Evolutionary conservation across 345 rosid genomes (phyloP).

Genomic region (Eutrema heterophyllum): DNA sequence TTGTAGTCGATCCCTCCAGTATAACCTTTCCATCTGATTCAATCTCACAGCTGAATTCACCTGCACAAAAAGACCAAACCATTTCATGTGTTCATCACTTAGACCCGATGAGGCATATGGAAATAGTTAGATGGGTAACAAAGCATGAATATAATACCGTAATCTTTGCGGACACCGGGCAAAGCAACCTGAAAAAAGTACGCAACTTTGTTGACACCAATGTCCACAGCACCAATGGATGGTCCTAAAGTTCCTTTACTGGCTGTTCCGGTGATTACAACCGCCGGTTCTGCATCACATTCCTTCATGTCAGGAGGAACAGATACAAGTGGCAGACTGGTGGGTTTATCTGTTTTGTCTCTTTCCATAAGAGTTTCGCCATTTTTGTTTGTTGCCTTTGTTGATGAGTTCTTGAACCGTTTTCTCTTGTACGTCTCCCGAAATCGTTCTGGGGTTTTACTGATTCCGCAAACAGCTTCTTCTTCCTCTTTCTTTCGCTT

Average conservation of each 20-base stretch:
- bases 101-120: not conserved
- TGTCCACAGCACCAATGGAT: conserved; percentile 51
- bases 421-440: conserved; percentile 29
- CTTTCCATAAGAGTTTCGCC: conserved; percentile 8
- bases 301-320: conserved; percentile 32
- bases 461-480: conserved; percentile 14
- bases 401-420: conserved; percentile 21
- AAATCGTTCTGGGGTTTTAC: conserved; percentile 25
- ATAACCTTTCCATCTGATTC: conserved; percentile 50
- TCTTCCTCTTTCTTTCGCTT: conserved; percentile 21
- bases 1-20: conserved; percentile 37
- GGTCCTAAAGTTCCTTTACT: conserved; percentile 36
- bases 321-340: conserved; percentile 5
- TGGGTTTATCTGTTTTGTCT: conserved; percentile 25
- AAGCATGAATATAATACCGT: conserved; percentile 24
- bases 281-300: conserved; percentile 23
- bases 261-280: conserved; percentile 44
- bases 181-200: conserved; percentile 54
- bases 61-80: conserved; percentile 29
- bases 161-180: conserved; percentile 52
- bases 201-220: conserved; percentile 50
- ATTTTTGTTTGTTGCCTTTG: conserved; percentile 5
- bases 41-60: conserved; percentile 57
- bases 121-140: not conserved
- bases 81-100: not conserved